Percentiles rank a stretch among this genome's conserved stretches.
Evolutionary conservation across 257 asterid species (phyloP).

Genomic region (Solanum rostratum): DNA sequence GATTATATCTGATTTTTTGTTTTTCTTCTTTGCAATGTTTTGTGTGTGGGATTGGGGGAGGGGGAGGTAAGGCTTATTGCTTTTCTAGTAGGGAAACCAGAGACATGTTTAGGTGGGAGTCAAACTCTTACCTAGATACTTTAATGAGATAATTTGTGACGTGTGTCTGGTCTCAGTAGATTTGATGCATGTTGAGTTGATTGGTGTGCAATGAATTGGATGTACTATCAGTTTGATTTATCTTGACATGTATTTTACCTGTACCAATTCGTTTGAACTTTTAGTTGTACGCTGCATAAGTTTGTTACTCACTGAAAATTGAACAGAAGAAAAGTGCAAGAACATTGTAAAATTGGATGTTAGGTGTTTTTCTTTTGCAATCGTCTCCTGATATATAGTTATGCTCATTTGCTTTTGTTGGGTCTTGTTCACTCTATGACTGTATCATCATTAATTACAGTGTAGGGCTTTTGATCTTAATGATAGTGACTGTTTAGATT

Average conservation of each 20-base stretch:
- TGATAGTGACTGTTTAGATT: background rate
- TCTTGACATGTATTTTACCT: background rate
- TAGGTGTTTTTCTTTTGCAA: background rate
- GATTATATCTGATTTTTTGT: constrained; percentile 4
- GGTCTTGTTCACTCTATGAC: background rate
- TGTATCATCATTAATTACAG: background rate
- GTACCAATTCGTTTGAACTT: background rate
- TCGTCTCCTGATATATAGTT: background rate
- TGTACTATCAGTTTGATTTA: background rate
- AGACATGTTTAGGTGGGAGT: background rate
- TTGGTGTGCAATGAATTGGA: background rate
- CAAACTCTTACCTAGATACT: background rate
- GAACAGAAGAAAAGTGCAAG: background rate
- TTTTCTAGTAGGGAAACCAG: background rate
- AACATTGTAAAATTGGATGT: background rate
- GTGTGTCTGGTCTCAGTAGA: background rate
- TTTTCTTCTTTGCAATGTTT: background rate
- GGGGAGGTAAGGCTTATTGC: background rate
- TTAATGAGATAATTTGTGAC: background rate
- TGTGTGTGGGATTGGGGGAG: background rate
- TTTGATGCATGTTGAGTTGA: background rate
- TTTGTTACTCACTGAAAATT: background rate
- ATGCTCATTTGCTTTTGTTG: background rate
- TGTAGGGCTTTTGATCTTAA: background rate
- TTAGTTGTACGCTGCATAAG: background rate